Base-by-base conservation (phyloP, 306 rosid genomes). In the Lathyrus sativus region DNA sequence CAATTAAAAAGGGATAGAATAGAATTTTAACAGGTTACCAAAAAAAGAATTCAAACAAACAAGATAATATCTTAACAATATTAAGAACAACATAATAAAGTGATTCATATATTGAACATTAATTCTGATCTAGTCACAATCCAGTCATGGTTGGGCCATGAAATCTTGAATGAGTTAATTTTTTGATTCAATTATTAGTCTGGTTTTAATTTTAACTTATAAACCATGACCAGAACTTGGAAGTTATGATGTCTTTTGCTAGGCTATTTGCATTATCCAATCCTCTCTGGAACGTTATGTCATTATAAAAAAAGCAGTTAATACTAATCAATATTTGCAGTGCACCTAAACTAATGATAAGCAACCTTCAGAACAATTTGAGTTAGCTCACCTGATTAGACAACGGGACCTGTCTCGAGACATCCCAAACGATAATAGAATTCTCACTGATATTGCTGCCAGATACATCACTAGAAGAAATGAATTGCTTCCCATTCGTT, bases 401-500 rank as follows among this genome's bases (percentile, higher is more conserved):
- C 62, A 88, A 84, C 0, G 96, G 95, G 68, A 90, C 86, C 80
- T 95, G 83, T 51, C 91, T 82, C 0, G 83, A 78, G 66, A 85
- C 83, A 81, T 95, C 99, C 97, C 99, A 95, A 73, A 95, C 87
- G 46, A 85, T 84, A 48, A 95, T 84, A 46, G 96, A 85, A 37
- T 89, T 88, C 83, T 90, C 92, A 59, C 91, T 95, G 60, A 79
- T 70, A 76, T 87, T 86, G 74, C 82, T 80, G 72, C 87, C 78
- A 22, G 97, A 80, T 67, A 85, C 86, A 76, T 90, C 96, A 67
- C 96, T 84, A 1, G 97, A 85, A 58, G 95, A 90, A 62, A 90
- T 83, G 74, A 95, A 84, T 65, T 90, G 89, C 75, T 83, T 88
- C 70, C 97, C 88, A 43, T 72, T 78, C 7, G 31, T 62, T 33